Evolutionary conservation across 352 stramenopile species (phyloP).

Genomic region (Pythium coloratum): DNA sequence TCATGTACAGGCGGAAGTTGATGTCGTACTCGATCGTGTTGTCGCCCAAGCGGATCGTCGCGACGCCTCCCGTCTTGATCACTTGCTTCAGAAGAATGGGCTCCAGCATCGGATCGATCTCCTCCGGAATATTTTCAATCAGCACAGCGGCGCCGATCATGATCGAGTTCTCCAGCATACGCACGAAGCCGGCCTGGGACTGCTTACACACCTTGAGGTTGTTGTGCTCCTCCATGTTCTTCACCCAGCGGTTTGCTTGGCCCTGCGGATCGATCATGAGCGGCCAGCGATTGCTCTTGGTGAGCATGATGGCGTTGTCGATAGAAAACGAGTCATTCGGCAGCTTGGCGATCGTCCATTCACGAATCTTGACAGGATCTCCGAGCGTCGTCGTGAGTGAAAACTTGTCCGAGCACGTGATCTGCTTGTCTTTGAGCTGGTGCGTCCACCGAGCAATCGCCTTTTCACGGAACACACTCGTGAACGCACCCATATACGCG

Average conservation of each 20-base stretch:
- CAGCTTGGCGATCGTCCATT: constrained; percentile 94
- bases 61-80: constrained; percentile 84
- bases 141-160: constrained; percentile 92
- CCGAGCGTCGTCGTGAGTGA: constrained; percentile 87
- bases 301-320: constrained; percentile 95
- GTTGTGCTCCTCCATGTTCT: constrained; percentile 92
- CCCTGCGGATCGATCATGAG: constrained; percentile 97
- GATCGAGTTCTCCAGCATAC: constrained; percentile 95
- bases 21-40: constrained; percentile 94
- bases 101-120: constrained; percentile 94
- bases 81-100: constrained; percentile 93
- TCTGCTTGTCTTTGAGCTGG: constrained; percentile 57
- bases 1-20: constrained; percentile 95
- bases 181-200: constrained; percentile 92
- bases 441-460: constrained; percentile 86
- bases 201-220: constrained; percentile 94
- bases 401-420: constrained; percentile 82
- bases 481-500: constrained; percentile 94
- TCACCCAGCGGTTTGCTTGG: constrained; percentile 94
- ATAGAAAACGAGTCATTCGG: constrained; percentile 95
- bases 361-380: constrained; percentile 91
- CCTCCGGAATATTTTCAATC: constrained; percentile 93
- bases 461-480: constrained; percentile 87
- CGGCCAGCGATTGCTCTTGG: constrained; percentile 90
- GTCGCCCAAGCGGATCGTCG: constrained; percentile 92